These are phyloP conservation scores for Fraxinus excelsior DNA, from an alignment of 257 asterid genomes.

Conservation along the genomic window DNA sequence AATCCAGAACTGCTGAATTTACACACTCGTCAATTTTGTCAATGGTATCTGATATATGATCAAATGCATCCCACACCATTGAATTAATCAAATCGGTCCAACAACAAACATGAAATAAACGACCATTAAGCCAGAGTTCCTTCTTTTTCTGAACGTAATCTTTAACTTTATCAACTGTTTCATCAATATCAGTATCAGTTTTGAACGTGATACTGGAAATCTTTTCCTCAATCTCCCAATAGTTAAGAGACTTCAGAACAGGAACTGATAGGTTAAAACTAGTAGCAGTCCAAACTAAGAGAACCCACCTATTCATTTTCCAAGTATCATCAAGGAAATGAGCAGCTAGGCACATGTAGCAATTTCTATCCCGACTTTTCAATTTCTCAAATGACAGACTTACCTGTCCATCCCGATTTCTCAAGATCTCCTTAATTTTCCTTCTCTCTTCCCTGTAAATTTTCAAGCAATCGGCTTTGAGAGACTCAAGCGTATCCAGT, in stretches of 20 bases:
- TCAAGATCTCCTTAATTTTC: conserved; percentile 1
- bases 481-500: not conserved
- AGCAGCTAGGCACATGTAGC: conserved; percentile 14
- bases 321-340: conserved; percentile 28
- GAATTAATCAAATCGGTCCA: conserved; percentile 24
- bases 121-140: conserved; percentile 11
- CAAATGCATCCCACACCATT: conserved; percentile 29
- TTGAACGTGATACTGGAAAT: conserved; percentile 18
- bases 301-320: conserved; percentile 23
- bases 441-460: conserved; percentile 12
- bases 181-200: conserved; percentile 12
- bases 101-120: conserved; percentile 23
- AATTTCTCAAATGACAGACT: conserved; percentile 5
- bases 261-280: not conserved
- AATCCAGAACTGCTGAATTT: not conserved
- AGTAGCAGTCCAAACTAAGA: conserved; percentile 1
- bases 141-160: conserved; percentile 15
- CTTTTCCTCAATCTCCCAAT: conserved; percentile 19
- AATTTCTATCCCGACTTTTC: not conserved
- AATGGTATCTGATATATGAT: conserved; percentile 17
- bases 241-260: conserved; percentile 15
- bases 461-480: conserved; percentile 20
- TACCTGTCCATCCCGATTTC: not conserved
- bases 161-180: conserved; percentile 14
- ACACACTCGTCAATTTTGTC: conserved; percentile 15